Evolutionary conservation across 2,329 filamentous ascomycete genomes (phyloP), one percentile per base, ranked within the genome.

Genomic region (Rachicladosporium sp.): DNA sequence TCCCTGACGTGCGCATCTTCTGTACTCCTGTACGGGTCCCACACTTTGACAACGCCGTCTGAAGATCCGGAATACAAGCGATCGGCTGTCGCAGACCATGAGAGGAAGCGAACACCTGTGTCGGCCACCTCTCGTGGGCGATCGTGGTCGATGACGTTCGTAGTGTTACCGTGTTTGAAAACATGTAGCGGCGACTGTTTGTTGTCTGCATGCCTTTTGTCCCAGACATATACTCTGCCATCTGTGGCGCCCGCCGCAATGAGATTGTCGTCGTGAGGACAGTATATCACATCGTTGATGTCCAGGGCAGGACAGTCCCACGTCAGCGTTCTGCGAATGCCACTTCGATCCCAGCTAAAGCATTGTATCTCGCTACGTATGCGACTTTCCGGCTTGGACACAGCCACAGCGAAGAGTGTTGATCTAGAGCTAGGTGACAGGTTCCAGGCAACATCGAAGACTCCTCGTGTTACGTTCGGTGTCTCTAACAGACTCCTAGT

Each of bases 371-470:
- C 56, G 1, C 71, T 74, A 6, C 65, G 64, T 9, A 56, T 59
- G 23, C 52, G 53, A 23, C 58, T 57, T 11, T 46, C 48, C 6
- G 41, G 41, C 2, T 66, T 62, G 8, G 68, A 65, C 41, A 65
- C 70, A 2, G 69, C 76, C 2, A 71, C 69, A 8, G 68, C 72
- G 49, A 79, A 76, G 3, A 63, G 50, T 4, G 60, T 58, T 6
- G 54, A 55, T 10, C 44, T 43, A 6, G 49, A 36, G 34, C 53
- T 54, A 4, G 67, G 51, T 6, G 46, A 57, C 0, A 70, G 67
- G 47, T 76, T 73, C 67, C 74, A 80, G 1, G 69, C 63, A 2
- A 72, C 58, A 46, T 78, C 74, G 48, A 76, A 78, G 1, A 78
- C 66, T 42, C 72, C 73, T 29, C 68, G 67, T 1, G 67, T 66